Conservation (phyloP, 306 rosid species). For the Fragaria nilgerrensis region DNA sequence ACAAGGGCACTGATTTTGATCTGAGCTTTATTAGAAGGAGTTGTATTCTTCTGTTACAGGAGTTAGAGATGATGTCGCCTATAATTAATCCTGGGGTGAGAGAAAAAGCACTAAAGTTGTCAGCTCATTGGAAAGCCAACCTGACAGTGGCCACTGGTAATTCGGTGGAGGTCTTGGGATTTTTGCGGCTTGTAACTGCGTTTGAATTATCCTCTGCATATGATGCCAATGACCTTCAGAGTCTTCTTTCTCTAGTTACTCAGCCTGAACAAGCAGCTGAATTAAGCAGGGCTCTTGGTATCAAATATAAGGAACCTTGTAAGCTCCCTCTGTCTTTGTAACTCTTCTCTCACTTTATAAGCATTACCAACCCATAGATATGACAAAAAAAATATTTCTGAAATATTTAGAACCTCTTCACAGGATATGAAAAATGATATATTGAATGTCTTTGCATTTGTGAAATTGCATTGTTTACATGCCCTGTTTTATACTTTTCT, state of each 20-base stretch:
- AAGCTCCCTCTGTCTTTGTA: constrained; percentile 10
- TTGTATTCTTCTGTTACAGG: constrained; percentile 40
- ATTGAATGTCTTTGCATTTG: neutral
- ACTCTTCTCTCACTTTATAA: neutral
- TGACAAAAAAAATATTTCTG: neutral
- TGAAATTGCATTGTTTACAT: neutral
- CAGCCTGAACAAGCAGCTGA: constrained; percentile 34
- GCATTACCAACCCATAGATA: neutral
- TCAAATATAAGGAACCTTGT: constrained; percentile 29
- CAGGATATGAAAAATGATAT: neutral
- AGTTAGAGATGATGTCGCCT: constrained; percentile 32
- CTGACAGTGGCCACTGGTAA: constrained; percentile 15
- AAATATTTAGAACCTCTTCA: neutral
- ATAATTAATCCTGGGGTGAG: constrained; percentile 26
- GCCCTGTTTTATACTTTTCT: neutral
- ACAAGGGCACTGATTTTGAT: constrained; percentile 17
- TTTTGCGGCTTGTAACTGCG: constrained; percentile 42
- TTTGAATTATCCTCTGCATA: constrained; percentile 32
- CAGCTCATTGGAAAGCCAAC: constrained; percentile 41
- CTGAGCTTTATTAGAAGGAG: constrained; percentile 29
- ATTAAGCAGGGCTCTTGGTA: constrained; percentile 21
- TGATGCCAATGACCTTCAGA: constrained; percentile 22
- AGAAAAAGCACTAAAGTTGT: constrained; percentile 39
- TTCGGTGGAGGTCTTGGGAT: constrained; percentile 39
- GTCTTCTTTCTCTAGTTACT: constrained; percentile 29